Evolutionary conservation across 2,329 filamentous ascomycete species (phyloP).

Genomic region (Diplodia seriata): DNA sequence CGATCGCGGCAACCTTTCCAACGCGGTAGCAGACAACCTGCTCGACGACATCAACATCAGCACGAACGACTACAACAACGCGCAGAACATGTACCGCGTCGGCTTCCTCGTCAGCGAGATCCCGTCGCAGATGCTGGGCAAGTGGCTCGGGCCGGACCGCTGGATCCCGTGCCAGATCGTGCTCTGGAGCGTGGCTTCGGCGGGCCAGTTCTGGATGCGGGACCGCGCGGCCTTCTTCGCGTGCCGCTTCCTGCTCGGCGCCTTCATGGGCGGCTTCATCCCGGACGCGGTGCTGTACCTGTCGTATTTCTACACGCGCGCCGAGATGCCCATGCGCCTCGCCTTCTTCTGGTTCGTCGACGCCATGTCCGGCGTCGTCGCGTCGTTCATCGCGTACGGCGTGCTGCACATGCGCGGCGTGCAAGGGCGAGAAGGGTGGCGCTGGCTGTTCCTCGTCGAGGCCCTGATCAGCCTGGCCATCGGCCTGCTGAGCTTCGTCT

Average conservation of each 20-base stretch:
- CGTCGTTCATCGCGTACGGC: constrained; percentile 59
- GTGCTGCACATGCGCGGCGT: constrained; percentile 68
- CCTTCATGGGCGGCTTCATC: constrained; percentile 65
- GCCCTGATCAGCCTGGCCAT: constrained; percentile 62
- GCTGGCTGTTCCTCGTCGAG: constrained; percentile 69
- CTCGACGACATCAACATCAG: constrained; percentile 43
- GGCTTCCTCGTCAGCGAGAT: constrained; percentile 71
- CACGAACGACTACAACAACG: constrained; percentile 50
- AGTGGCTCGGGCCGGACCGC: constrained; percentile 53
- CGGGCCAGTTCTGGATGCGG: constrained; percentile 44
- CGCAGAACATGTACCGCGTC: constrained; percentile 70
- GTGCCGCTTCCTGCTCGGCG: constrained; percentile 52
- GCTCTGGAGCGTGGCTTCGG: constrained; percentile 67
- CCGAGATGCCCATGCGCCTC: constrained; percentile 67
- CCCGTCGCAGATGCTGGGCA: constrained; percentile 56
- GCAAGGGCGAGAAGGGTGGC: constrained; percentile 63
- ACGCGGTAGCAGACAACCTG: constrained; percentile 47
- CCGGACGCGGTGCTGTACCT: constrained; percentile 71
- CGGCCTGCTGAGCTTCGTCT: constrained; percentile 59
- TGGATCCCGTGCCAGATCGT: constrained; percentile 68
- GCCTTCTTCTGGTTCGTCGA: constrained; percentile 73
- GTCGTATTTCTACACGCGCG: constrained; percentile 66
- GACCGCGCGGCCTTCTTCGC: constrained; percentile 45
- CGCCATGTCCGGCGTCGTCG: constrained; percentile 61
- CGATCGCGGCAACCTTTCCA: constrained; percentile 56